Conservation (phyloP, 768 basidiomycete species). For the Collybia nuda region DNA sequence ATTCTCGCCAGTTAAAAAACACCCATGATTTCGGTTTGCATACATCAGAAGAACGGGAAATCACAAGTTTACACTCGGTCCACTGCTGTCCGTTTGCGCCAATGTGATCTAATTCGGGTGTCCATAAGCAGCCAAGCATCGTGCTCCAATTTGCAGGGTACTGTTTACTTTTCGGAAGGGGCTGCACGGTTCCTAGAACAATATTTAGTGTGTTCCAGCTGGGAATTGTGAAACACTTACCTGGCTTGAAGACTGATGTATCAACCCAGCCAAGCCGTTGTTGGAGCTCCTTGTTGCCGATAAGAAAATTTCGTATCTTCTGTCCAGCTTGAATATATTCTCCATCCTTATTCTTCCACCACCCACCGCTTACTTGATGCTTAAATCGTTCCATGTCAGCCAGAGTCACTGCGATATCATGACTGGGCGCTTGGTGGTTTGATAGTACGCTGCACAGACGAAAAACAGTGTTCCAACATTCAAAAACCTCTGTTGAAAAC, state of each 20-base stretch:
- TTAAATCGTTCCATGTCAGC: conserved; percentile 23
- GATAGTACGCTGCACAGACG: conserved; percentile 27
- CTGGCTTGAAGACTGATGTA: not conserved
- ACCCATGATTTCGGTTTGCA: no score
- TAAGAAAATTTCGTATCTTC: conserved; percentile 13
- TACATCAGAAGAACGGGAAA: no score
- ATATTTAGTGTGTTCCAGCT: no score
- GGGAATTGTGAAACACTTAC: not conserved
- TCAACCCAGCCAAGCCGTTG: conserved; percentile 16
- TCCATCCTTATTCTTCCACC: conserved; percentile 15
- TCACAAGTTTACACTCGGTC: no score
- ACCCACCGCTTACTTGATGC: conserved; percentile 26
- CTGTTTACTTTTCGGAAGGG: no score
- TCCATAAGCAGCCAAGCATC: no score
- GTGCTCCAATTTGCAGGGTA: no score
- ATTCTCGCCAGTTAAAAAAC: no score
- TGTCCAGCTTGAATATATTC: conserved; percentile 17
- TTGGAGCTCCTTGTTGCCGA: conserved; percentile 13
- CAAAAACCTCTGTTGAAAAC: conserved; percentile 28
- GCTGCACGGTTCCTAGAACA: no score
- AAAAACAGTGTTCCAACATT: conserved; percentile 39
- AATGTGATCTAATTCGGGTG: no score
- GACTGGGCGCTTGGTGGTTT: conserved; percentile 38
- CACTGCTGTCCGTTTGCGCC: no score
- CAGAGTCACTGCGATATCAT: conserved; percentile 27